phyloP scores from a whole-genome alignment of 106 monocot genomes.

The Allium sativum region DNA sequence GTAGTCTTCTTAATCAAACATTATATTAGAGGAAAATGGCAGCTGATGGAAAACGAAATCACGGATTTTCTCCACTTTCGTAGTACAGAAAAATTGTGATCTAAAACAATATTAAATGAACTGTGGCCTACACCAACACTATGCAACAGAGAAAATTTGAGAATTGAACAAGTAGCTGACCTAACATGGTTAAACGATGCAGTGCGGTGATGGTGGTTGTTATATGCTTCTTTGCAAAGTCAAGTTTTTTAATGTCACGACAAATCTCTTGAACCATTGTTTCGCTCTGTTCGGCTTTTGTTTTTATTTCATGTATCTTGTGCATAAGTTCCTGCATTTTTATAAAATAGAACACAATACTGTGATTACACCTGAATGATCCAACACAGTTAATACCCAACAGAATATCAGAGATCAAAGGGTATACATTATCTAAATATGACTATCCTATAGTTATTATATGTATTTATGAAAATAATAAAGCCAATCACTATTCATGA shows the following conservation, averaged over 20 bases:
- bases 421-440: no score
- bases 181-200: constrained; percentile 98
- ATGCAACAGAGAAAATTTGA: no score
- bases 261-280: constrained; percentile 99
- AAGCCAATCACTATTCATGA: no score
- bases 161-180: constrained; percentile 20
- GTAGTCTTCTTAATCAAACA: no score
- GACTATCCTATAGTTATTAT: no score
- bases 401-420: no score
- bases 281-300: constrained; percentile 97
- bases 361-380: no score
- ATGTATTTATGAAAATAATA: no score
- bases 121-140: not conserved
- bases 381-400: no score
- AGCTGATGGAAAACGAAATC: no score
- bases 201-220: constrained; percentile 98
- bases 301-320: constrained; percentile 96
- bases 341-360: not conserved
- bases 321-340: constrained; percentile 74
- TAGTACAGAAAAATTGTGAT: not conserved
- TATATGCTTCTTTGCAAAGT: constrained; percentile 98
- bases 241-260: constrained; percentile 94
- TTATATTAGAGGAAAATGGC: no score
- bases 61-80: no score
- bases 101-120: not conserved